These are phyloP conservation scores for Teunomyces funiuensis DNA, from an alignment of 805 yeast species.

Conservation along the genomic window DNA sequence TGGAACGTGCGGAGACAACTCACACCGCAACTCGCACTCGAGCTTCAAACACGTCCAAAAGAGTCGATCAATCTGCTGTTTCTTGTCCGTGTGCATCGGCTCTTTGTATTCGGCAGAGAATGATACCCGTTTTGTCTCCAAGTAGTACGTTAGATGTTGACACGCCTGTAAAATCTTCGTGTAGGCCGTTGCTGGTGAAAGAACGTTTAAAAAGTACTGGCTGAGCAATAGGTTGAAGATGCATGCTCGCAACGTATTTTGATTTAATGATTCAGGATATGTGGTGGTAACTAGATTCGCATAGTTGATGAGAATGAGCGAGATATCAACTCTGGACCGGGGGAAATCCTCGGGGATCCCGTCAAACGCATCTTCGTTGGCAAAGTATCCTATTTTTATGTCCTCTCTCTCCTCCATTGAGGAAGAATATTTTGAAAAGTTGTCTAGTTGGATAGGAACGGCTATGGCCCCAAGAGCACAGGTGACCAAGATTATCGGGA, in stretches of 20 bases:
- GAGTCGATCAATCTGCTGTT: slow-evolving; percentile 26
- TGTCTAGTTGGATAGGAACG: slow-evolving; percentile 33
- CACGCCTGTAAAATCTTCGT: slow-evolving; percentile 24
- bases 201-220: slow-evolving; percentile 26
- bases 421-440: slow-evolving; percentile 25
- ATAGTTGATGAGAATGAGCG: slow-evolving; percentile 22
- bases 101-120: slow-evolving; percentile 5
- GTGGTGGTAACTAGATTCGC: slow-evolving; percentile 19
- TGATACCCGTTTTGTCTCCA: slow-evolving; percentile 18
- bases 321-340: slow-evolving; percentile 20
- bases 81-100: slow-evolving; percentile 7
- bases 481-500: slow-evolving; percentile 26
- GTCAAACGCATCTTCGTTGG: slow-evolving; percentile 7
- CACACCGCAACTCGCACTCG: slow-evolving; percentile 36
- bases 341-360: slow-evolving; percentile 11
- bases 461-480: slow-evolving; percentile 36
- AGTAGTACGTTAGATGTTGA: slow-evolving; percentile 29
- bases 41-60: slow-evolving; percentile 39
- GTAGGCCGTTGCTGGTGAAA: slow-evolving; percentile 30
- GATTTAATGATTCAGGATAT: slow-evolving; percentile 21
- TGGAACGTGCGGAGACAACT: slow-evolving; percentile 34
- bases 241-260: slow-evolving; percentile 17
- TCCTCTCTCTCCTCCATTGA: slow-evolving; percentile 30
- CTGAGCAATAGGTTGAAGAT: slow-evolving; percentile 23
- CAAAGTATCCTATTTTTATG: slow-evolving; percentile 20